Percentiles rank a stretch among this genome's conserved stretches.
These are phyloP conservation scores for Trichophyton equinum DNA, from an alignment of 2,329 filamentous ascomycete genomes.

Conservation along the genomic window DNA sequence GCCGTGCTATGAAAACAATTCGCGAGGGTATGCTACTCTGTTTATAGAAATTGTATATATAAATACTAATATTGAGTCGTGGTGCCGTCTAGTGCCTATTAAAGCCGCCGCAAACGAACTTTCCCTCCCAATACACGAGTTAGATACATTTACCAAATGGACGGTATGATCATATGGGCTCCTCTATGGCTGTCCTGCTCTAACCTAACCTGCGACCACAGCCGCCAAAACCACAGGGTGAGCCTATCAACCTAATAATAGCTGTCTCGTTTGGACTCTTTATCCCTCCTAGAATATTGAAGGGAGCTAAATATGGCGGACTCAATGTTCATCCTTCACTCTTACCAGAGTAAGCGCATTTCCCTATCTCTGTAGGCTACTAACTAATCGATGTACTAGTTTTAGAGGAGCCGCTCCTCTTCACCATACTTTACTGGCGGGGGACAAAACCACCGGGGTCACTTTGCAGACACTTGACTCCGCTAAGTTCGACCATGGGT, in stretches of 20 bases:
- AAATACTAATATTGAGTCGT: neutral
- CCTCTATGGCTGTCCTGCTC: slow-evolving; percentile 7
- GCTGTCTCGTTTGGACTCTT: slow-evolving; percentile 92
- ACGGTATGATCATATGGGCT: slow-evolving; percentile 39
- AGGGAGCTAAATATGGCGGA: slow-evolving; percentile 62
- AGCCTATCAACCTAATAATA: slow-evolving; percentile 61
- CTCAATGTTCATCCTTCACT: slow-evolving; percentile 89
- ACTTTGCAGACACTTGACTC: slow-evolving; percentile 78
- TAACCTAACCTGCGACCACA: slow-evolving; percentile 23
- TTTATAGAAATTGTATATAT: neutral
- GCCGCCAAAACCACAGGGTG: slow-evolving; percentile 39
- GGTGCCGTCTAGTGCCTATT: slow-evolving; percentile 52
- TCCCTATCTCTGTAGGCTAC: neutral
- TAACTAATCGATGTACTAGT: slow-evolving; percentile 30
- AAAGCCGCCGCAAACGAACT: slow-evolving; percentile 52
- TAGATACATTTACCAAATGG: slow-evolving; percentile 77
- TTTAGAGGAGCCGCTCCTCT: slow-evolving; percentile 78
- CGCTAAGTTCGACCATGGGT: slow-evolving; percentile 63
- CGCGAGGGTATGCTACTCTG: slow-evolving; percentile 42
- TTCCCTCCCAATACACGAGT: slow-evolving; percentile 55
- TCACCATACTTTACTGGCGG: slow-evolving; percentile 63
- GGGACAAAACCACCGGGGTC: slow-evolving; percentile 54
- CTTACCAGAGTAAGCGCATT: slow-evolving; percentile 56
- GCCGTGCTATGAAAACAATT: slow-evolving; percentile 59
- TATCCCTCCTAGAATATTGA: slow-evolving; percentile 64